These are phyloP conservation scores for Colletotrichum lentis DNA, from an alignment of 2,329 filamentous ascomycete genomes.

Conservation along the genomic window DNA sequence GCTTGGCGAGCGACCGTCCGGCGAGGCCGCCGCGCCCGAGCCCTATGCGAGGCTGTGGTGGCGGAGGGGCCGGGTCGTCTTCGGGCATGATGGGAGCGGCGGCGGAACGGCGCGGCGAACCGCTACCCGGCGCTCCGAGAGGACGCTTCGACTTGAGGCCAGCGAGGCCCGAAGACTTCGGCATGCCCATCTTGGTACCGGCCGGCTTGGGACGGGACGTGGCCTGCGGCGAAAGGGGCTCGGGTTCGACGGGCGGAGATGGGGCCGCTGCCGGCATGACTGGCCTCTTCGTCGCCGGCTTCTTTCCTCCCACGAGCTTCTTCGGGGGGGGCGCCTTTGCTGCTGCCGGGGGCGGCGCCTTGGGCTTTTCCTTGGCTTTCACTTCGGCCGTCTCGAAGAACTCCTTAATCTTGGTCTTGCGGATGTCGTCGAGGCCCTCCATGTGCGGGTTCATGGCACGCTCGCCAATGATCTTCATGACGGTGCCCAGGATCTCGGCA, in stretches of 20 bases:
- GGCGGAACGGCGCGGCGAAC: constrained; percentile 62
- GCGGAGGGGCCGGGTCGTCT: constrained; percentile 65
- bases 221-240: constrained; percentile 66
- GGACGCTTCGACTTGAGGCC: constrained; percentile 69
- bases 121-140: constrained; percentile 46
- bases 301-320: constrained; percentile 57
- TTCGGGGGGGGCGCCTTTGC: constrained; percentile 59
- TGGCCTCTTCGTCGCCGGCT: constrained; percentile 56
- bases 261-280: constrained; percentile 43
- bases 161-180: constrained; percentile 61
- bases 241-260: constrained; percentile 51
- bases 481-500: constrained; percentile 88
- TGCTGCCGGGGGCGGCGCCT: constrained; percentile 72
- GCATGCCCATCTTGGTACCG: constrained; percentile 63
- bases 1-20: constrained; percentile 84
- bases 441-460: constrained; percentile 92
- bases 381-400: constrained; percentile 73
- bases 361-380: constrained; percentile 74
- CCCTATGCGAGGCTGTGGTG: constrained; percentile 69
- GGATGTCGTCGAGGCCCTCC: constrained; percentile 92
- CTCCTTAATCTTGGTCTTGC: constrained; percentile 95
- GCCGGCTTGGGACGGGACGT: constrained; percentile 58
- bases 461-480: constrained; percentile 99
- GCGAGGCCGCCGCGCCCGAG: constrained; percentile 84
- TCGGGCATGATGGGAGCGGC: constrained; percentile 62